Evolutionary conservation across 306 rosid species (phyloP).

Genomic region (Fragaria vesca): DNA sequence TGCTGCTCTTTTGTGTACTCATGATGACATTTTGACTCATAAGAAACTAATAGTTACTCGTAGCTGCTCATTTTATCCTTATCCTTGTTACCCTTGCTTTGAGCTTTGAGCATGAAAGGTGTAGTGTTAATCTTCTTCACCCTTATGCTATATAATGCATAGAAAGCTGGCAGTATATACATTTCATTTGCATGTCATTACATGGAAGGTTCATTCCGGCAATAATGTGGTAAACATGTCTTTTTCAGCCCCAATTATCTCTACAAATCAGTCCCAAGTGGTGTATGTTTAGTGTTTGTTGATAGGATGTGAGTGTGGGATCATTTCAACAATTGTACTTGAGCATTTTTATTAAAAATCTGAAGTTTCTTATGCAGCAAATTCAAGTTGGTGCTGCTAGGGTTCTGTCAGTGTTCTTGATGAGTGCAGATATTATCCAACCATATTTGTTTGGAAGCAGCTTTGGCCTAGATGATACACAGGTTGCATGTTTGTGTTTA

Average conservation of each 20-base stretch:
- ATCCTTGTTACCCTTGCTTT: background rate
- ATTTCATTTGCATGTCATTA: background rate
- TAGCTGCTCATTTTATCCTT: background rate
- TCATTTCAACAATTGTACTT: background rate
- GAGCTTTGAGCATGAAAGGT: background rate
- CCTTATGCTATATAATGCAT: background rate
- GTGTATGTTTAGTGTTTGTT: background rate
- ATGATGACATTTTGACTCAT: background rate
- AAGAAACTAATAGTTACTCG: background rate
- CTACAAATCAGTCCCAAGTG: background rate
- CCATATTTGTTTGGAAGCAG: slow-evolving; percentile 58
- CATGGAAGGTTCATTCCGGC: background rate
- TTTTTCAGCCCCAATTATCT: background rate
- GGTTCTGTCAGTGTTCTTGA: slow-evolving; percentile 65
- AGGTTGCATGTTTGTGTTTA: slow-evolving; percentile 46
- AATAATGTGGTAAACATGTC: background rate
- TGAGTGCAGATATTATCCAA: slow-evolving; percentile 54
- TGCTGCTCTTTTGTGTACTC: background rate
- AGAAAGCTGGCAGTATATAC: background rate
- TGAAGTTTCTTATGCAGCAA: slow-evolving; percentile 46
- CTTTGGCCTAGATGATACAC: slow-evolving; percentile 66
- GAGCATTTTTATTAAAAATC: background rate
- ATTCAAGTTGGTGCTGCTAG: slow-evolving; percentile 80
- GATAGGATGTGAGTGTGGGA: background rate
- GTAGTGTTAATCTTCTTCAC: background rate